Evolutionary conservation across 2,329 filamentous ascomycete genomes (phyloP), one percentile per base, ranked within the genome.

Genomic region (Exophiala calicioides): DNA sequence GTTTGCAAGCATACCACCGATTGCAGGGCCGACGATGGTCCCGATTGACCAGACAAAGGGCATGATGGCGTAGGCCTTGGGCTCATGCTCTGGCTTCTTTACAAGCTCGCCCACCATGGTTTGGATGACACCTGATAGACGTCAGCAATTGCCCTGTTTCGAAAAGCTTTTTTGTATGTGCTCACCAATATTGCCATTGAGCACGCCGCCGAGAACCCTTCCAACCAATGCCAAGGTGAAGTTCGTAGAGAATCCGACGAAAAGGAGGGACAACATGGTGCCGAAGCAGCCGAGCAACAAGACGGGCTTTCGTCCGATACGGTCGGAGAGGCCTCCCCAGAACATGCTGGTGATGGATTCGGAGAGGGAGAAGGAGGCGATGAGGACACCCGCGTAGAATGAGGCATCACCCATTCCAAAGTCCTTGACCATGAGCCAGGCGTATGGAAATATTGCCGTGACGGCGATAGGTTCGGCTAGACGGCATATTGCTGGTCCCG

Each of bases 31-130:
- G 42, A 95, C 77, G 55, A 95, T 95, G 7, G 88, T 94, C 18
- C 90, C 90, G 41, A 95, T 84, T 35, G 80, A 85, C 90, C 90
- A 96, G 5, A 95, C 86, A 62, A 95, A 95, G 1, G 90, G 90
- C 88, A 96, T 95, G 33, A 95, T 81, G 2, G 89, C 83, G 65
- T 90, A 95, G 20, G 90, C 90, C 52, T 85, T 82, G 48, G 89
- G 88, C 69, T 95, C 89, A 68, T 94, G 88, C 60, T 90, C 86
- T 10, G 87, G 88, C 47, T 85, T 87, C 24, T 79, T 86, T 40
- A 94, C 86, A 45, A 95, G 68, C 67, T 96, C 90, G 20, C 85
- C 88, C 10, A 95, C 90, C 87, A 95, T 94, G 13, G 89, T 95
- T 67, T 94, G 86, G 56, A 93, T 88, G 26, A 93, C 87, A 20